A percentile compares a stretch with the other conserved stretches of the same genome.
Evolutionary conservation across 2,329 filamentous ascomycete species (phyloP).

Genomic region (Aspergillus spinulosporus): DNA sequence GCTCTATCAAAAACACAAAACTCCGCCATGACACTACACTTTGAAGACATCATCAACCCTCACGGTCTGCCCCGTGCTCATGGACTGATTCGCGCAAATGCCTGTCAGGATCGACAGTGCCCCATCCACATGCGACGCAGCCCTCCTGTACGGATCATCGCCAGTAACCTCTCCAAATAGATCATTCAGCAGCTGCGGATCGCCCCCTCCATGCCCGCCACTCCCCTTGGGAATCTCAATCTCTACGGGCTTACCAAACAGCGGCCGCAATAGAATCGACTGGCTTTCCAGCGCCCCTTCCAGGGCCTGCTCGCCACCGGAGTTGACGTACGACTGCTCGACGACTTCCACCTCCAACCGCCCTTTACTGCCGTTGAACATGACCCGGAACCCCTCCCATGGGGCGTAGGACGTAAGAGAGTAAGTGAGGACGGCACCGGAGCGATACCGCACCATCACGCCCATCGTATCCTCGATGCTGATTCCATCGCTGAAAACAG

Average conservation of each 20-base stretch:
- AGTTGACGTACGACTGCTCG: constrained; percentile 58
- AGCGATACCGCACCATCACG: constrained; percentile 58
- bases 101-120: constrained; percentile 61
- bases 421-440: constrained; percentile 60
- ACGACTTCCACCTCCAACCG: constrained; percentile 63
- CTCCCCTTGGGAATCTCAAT: constrained; percentile 53
- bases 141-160: constrained; percentile 53
- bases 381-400: constrained; percentile 42
- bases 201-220: constrained; percentile 63
- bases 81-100: constrained; percentile 60
- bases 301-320: constrained; percentile 57
- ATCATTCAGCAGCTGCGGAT: constrained; percentile 58
- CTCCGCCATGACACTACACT: not conserved
- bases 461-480: constrained; percentile 67
- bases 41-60: constrained; percentile 52
- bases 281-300: constrained; percentile 30
- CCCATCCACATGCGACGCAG: constrained; percentile 60
- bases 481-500: constrained; percentile 63
- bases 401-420: constrained; percentile 58
- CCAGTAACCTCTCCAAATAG: constrained; percentile 52
- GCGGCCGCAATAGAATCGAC: constrained; percentile 46
- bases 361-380: constrained; percentile 53
- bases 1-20: no score
- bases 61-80: constrained; percentile 58
- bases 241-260: constrained; percentile 60